Evolutionary conservation across 2,329 filamentous ascomycete genomes (phyloP).

Genomic region (Neofusicoccum sp.): DNA sequence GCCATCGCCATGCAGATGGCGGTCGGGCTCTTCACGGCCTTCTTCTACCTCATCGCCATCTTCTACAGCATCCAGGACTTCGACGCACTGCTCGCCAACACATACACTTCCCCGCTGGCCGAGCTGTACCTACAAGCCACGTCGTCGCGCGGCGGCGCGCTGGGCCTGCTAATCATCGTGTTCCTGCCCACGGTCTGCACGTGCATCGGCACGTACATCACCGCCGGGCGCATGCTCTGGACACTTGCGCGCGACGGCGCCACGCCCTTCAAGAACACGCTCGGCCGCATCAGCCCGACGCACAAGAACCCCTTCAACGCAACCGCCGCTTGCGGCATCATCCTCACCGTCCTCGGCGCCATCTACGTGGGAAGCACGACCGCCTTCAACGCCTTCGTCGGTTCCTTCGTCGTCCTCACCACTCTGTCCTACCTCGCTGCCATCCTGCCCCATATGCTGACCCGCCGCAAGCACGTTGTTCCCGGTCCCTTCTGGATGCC

Average conservation of each 20-base stretch:
- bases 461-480: constrained; percentile 44
- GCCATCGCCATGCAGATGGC: constrained; percentile 43
- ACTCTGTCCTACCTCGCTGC: constrained; percentile 64
- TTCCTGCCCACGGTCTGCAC: constrained; percentile 57
- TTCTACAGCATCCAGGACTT: constrained; percentile 64
- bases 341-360: constrained; percentile 60
- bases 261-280: constrained; percentile 54
- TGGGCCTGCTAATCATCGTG: constrained; percentile 54
- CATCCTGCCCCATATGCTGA: constrained; percentile 56
- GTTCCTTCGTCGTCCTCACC: constrained; percentile 59
- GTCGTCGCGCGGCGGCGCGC: constrained; percentile 41
- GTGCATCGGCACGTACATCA: constrained; percentile 61
- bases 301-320: constrained; percentile 59
- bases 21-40: constrained; percentile 39
- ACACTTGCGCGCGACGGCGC: constrained; percentile 62
- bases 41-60: constrained; percentile 42
- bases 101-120: constrained; percentile 62
- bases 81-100: constrained; percentile 54
- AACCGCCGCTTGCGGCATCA: constrained; percentile 53
- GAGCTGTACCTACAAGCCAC: constrained; percentile 63
- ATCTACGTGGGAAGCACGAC: constrained; percentile 69
- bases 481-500: constrained; percentile 63
- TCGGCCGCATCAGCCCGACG: constrained; percentile 50
- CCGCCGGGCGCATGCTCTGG: constrained; percentile 65
- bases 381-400: constrained; percentile 69